Conservation (phyloP, 179 eudicot species). For the Silene noctiflora region DNA sequence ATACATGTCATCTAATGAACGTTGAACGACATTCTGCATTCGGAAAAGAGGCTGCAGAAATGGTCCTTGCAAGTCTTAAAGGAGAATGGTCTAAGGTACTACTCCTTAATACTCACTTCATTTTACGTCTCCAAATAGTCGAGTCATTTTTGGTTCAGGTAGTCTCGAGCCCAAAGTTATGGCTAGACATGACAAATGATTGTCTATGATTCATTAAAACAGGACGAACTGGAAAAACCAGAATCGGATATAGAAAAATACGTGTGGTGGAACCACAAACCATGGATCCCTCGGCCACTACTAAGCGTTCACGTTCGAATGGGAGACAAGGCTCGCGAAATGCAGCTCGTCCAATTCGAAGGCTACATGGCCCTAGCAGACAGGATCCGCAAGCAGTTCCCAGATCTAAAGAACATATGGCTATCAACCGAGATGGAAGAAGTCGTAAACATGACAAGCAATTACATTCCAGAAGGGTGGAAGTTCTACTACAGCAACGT, state of each 20-base stretch:
- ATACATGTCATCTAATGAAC: constrained; percentile 74
- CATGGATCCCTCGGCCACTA: constrained; percentile 85
- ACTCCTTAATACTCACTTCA: background rate
- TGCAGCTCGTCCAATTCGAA: constrained; percentile 76
- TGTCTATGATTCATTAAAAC: constrained; percentile 1
- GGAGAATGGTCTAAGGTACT: constrained; percentile 45
- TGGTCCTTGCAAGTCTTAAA: constrained; percentile 46
- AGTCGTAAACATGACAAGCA: constrained; percentile 55
- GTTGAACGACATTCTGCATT: constrained; percentile 75
- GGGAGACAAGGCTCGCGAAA: constrained; percentile 98
- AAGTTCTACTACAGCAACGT: constrained; percentile 71
- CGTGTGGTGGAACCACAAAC: constrained; percentile 82
- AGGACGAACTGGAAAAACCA: constrained; percentile 33
- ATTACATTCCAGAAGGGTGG: constrained; percentile 50
- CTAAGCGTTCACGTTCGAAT: constrained; percentile 91
- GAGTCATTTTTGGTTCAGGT: no score
- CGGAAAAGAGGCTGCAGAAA: constrained; percentile 76
- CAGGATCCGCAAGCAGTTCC: constrained; percentile 60
- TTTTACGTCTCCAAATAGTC: background rate
- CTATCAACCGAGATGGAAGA: constrained; percentile 96
- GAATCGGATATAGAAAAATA: constrained; percentile 55
- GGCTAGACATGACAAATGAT: no score
- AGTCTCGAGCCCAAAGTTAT: no score
- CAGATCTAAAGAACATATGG: constrained; percentile 69
- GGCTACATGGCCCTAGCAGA: constrained; percentile 75